Base-by-base conservation (phyloP, 805 yeast genomes). In the Candida silvatica region DNA sequence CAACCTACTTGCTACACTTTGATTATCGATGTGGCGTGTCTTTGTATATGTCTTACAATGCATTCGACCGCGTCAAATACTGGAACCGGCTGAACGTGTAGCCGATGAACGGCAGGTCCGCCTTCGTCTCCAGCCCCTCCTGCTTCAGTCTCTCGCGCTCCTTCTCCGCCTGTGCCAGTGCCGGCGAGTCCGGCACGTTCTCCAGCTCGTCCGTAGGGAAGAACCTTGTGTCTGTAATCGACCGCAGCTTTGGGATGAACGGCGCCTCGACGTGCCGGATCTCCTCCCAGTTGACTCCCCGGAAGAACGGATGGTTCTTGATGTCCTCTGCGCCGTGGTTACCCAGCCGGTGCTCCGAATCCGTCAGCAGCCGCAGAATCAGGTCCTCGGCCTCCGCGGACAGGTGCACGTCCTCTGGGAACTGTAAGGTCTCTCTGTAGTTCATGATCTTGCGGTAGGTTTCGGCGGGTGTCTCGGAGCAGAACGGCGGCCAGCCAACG, bases 141-240 rank as follows among this genome's bases (percentile, higher is more conserved):
- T 59, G 58, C 49, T 59, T 60, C 55, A 69, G 61, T 37, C 62
- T 67, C 39, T 75, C 82, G 44, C 78, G 67, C 52, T 72, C 80
- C 48, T 71, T 71, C 47, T 79, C 80, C 20, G 87, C 86, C 52
- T 66, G 69, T 52, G 71, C 68, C 53, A 72, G 64, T 4, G 79
- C 80, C 9, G 95, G 95, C 31, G 85, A 77, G 50, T 88, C 97
- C 2, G 97, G 95, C 34, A 90, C 87, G 50, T 84, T 85, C 57
- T 90, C 96, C 50, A 90, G 67, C 54, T 90, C 98, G 56, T 90
- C 97, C 2, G 95, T 86, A 28, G 98, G 97, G 86, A 92, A 92
- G 66, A 90, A 90, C 48, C 97, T 71, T 0, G 98, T 92, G 58
- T 92, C 98, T 5, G 97, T 90, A 41, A 90, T 81, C 9, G 94